Conservation (phyloP, 1,139 yeast species). For the Protomyces arabidopsidicola region DNA sequence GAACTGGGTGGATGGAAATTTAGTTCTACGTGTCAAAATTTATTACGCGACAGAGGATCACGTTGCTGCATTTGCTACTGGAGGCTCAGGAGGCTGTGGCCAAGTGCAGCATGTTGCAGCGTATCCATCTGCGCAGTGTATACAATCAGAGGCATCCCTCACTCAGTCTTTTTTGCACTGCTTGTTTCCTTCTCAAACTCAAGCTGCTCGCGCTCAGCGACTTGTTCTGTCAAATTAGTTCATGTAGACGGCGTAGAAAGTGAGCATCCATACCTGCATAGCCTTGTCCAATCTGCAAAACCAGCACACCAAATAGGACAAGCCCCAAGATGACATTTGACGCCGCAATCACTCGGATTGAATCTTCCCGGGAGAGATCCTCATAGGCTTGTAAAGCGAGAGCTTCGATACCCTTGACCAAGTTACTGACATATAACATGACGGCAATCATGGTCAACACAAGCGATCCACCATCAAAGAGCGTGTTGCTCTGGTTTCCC, state of each 20-base stretch:
- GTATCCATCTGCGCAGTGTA: too few species aligned
- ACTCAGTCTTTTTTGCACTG: not conserved
- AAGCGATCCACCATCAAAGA: conserved; percentile 85
- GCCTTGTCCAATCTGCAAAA: conserved; percentile 83
- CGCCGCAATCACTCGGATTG: conserved; percentile 88
- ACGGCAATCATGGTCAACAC: conserved; percentile 65
- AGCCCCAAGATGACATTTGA: conserved; percentile 72
- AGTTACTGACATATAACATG: conserved; percentile 77
- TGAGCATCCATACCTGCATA: conserved; percentile 54
- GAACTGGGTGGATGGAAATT: too few species aligned
- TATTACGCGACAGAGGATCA: too few species aligned
- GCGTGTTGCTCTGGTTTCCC: conserved; percentile 51
- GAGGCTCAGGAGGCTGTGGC: too few species aligned
- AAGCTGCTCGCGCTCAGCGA: not conserved
- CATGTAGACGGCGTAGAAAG: not conserved
- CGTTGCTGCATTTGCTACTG: too few species aligned
- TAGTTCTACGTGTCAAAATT: too few species aligned
- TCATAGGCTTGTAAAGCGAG: conserved; percentile 79
- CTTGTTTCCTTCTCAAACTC: not conserved
- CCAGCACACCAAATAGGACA: conserved; percentile 67
- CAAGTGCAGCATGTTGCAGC: too few species aligned
- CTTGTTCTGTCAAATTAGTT: not conserved
- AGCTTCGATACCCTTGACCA: conserved; percentile 73
- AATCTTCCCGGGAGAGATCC: conserved; percentile 80
- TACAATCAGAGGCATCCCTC: not conserved